Evolutionary conservation across 2,329 filamentous ascomycete species (phyloP), one percentile per base, ranked within the genome.

Genomic region (Cladosporium velox): DNA sequence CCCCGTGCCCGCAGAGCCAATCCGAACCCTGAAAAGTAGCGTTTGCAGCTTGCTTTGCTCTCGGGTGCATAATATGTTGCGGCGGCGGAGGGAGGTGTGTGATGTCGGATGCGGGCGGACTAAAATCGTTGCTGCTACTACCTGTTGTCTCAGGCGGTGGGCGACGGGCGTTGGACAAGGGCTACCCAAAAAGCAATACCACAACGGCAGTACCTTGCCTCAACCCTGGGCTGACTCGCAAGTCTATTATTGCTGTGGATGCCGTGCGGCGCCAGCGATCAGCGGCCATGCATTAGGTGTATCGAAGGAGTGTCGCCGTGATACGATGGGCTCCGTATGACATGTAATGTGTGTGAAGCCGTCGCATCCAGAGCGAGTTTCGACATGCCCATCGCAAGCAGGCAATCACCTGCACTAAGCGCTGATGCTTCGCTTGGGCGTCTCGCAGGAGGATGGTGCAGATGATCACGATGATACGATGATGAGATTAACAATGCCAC

Each of bases 191-290:
- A 64, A 64, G 61, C 61, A 64, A 64, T 44, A 41, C 24, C 38
- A 21, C 35, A 41, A 64, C 61, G 51, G 51, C 49, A 54, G 51
- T 55, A 64, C 61, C 61, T 64, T 64, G 61, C 61, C 49, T 64
- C 51, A 57, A 64, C 61, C 51, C 61, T 57, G 35, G 51, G 61
- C 49, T 64, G 61, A 55, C 51, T 64, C 61, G 61, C 51, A 64
- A 64, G 61, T 64, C 49, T 44, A 64, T 64, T 47, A 47, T 57
- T 55, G 61, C 51, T 64, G 51, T 38, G 49, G 21, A 64, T 57
- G 61, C 61, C 61, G 61, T 64, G 51, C 61, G 61, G 51, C 61
- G 49, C 26, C 61, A 47, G 51, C 61, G 61, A 64, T 64, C 51
- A 64, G 61, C 61, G 35, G 35, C 49, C 24, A 41, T 57, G 61